Evolutionary conservation across 176 grass and related monocot genomes (phyloP).

Genomic region (Alopecurus myosuroides): DNA sequence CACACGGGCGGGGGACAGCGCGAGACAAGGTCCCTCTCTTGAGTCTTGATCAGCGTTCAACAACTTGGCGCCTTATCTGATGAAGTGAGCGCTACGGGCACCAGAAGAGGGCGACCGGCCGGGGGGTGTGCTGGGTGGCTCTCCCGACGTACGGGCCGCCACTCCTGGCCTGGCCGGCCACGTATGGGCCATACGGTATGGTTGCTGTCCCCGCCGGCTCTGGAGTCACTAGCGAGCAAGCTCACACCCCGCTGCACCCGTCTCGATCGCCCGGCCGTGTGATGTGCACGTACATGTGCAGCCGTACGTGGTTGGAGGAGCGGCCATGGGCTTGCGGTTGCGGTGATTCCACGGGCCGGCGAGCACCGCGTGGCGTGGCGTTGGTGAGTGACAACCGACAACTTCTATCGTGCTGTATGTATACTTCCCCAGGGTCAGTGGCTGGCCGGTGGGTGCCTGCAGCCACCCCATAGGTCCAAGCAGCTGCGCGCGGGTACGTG

Average conservation of each 20-base stretch:
- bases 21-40: background rate
- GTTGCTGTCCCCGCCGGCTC: background rate
- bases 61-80: constrained; percentile 2
- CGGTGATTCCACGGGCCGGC: background rate
- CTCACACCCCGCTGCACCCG: background rate
- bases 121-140: constrained; percentile 17
- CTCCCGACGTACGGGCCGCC: background rate
- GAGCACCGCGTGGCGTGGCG: background rate
- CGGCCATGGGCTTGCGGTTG: background rate
- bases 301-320: background rate
- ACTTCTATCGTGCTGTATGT: background rate
- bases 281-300: background rate
- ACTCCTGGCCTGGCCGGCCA: background rate
- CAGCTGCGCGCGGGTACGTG: background rate
- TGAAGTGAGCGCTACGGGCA: background rate
- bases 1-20: background rate
- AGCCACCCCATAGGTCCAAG: background rate
- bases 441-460: background rate
- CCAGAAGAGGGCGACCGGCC: background rate
- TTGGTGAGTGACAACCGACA: background rate
- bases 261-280: background rate
- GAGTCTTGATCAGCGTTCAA: background rate
- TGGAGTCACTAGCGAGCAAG: background rate
- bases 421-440: background rate
- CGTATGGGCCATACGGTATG: background rate